phyloP scores from a whole-genome alignment of 345 rosid genomes.

The Trapa incisa region DNA sequence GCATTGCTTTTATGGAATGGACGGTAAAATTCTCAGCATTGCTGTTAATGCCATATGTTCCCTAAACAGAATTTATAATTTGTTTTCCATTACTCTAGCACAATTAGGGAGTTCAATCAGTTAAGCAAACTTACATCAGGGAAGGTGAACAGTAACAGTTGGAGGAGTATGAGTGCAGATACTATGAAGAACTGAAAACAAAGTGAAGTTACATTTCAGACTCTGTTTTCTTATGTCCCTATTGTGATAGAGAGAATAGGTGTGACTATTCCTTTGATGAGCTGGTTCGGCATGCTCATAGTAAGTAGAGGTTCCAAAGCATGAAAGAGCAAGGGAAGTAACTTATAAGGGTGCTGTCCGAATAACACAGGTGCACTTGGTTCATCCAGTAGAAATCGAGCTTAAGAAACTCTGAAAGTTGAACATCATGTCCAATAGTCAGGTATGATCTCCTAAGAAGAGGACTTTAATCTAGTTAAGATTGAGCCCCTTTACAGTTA shows the following conservation, averaged over 20 bases:
- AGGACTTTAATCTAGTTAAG: slow-evolving; percentile 58
- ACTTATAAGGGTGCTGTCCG: slow-evolving; percentile 22
- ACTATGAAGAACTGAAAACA: slow-evolving; percentile 30
- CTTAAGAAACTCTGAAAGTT: too few relatives aligned
- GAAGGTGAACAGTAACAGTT: slow-evolving; percentile 13
- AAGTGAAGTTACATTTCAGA: slow-evolving; percentile 22
- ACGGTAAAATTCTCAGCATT: too few relatives aligned
- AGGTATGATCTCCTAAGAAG: slow-evolving; percentile 29
- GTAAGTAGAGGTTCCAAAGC: slow-evolving; percentile 12
- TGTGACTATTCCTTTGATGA: slow-evolving; percentile 23
- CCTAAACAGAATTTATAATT: too few relatives aligned
- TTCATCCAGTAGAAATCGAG: too few relatives aligned
- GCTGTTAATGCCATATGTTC: too few relatives aligned
- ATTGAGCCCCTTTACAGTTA: slow-evolving; percentile 47
- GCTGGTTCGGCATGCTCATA: slow-evolving; percentile 34
- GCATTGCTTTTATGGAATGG: too few relatives aligned
- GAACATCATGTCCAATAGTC: slow-evolving; percentile 1
- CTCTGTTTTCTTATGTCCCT: slow-evolving; percentile 37
- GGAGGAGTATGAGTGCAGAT: slow-evolving; percentile 30
- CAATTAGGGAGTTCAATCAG: not conserved
- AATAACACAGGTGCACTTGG: not conserved
- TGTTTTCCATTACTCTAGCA: too few relatives aligned
- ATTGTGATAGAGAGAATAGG: slow-evolving; percentile 23
- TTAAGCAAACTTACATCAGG: not conserved
- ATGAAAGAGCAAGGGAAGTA: slow-evolving; percentile 32